Base-by-base conservation (phyloP, 2,329 filamentous ascomycete species). In the Leptographium galeiforme region DNA sequence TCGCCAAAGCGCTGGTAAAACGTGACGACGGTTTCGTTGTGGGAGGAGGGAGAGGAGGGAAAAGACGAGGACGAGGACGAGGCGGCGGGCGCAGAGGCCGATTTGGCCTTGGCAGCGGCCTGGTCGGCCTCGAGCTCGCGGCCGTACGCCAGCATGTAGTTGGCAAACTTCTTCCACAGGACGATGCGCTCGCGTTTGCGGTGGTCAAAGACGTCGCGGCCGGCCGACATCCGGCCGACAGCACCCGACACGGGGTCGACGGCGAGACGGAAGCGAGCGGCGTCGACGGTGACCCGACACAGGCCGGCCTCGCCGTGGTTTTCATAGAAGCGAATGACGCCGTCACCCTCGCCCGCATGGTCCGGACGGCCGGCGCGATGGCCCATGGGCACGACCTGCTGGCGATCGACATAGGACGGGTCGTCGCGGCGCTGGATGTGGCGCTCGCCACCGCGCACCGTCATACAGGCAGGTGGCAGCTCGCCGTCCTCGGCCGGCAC, bases 1-100 rank as follows among this genome's bases (percentile, higher is more conserved):
- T 87, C 86, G 45, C 87, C 86, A 56, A 88, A 84, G 48, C 87
- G 76, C 68, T 91, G 87, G 64, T 90, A 91, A 60, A 90, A 90
- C 1, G 82, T 86, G 46, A 90, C 84, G 50, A 89, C 70, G 58
- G 82, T 79, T 40, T 72, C 25, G 25, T 25, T 25, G 5, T 3
- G 5, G 25, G n/a, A n/a, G 16, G 19, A 44, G 4, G 41, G 25
- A 6, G 41, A 30, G 10, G 41, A 44, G 4, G 41, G 5, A 1
- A 2, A 2, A 1, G 50, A 44, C 8, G 44, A 51, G 8, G 38
- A 34, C 4, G 49, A 19, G 1, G 25, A 16, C 12, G 44, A 14
- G 2, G 48, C 4, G n/a, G 19, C 7, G 53, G 64, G 43, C 41
- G 66, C 51, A 69, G 11, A 11, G 12, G 25, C 25, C 16, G 8